phyloP scores from a whole-genome alignment of 2,329 filamentous ascomycete species.

The Ophiocordyceps camponoti-saundersi region DNA sequence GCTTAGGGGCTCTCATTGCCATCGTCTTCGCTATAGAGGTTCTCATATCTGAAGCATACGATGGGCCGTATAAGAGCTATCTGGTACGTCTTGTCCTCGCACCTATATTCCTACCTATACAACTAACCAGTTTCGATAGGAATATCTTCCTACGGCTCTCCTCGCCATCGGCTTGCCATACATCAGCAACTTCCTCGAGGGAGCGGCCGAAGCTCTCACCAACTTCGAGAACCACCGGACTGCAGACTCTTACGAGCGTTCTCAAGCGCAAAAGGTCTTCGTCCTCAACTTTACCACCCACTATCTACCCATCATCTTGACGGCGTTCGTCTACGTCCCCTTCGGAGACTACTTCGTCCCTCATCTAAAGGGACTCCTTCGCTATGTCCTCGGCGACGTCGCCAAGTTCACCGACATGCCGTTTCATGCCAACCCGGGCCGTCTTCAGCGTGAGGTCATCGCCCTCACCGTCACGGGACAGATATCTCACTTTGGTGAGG shows the following conservation, averaged over 20 bases:
- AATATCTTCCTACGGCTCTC: constrained; percentile 56
- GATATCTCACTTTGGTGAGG: constrained; percentile 53
- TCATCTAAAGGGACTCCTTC: constrained; percentile 43
- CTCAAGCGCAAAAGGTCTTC: constrained; percentile 58
- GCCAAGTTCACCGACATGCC: constrained; percentile 32
- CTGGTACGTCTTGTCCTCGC: constrained; percentile 25
- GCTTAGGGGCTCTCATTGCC: constrained; percentile 50
- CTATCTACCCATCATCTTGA: constrained; percentile 59
- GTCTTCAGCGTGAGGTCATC: constrained; percentile 56
- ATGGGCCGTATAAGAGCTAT: constrained; percentile 48
- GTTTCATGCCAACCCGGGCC: constrained; percentile 48
- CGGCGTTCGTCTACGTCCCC: constrained; percentile 65
- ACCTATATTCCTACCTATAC: neutral
- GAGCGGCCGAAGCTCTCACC: constrained; percentile 44
- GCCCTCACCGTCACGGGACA: constrained; percentile 61
- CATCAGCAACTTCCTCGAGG: constrained; percentile 44
- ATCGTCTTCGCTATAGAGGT: constrained; percentile 58
- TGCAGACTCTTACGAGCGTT: constrained; percentile 47
- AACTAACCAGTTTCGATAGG: constrained; percentile 20
- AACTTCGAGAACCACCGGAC: constrained; percentile 65
- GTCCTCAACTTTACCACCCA: constrained; percentile 68
- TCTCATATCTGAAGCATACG: constrained; percentile 58
- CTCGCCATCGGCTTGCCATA: constrained; percentile 51
- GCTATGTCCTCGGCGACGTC: constrained; percentile 17
- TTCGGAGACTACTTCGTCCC: constrained; percentile 53